These are phyloP conservation scores for Mortierella hygrophila DNA, from an alignment of 192 early-diverging fungal genomes.

Conservation along the genomic window DNA sequence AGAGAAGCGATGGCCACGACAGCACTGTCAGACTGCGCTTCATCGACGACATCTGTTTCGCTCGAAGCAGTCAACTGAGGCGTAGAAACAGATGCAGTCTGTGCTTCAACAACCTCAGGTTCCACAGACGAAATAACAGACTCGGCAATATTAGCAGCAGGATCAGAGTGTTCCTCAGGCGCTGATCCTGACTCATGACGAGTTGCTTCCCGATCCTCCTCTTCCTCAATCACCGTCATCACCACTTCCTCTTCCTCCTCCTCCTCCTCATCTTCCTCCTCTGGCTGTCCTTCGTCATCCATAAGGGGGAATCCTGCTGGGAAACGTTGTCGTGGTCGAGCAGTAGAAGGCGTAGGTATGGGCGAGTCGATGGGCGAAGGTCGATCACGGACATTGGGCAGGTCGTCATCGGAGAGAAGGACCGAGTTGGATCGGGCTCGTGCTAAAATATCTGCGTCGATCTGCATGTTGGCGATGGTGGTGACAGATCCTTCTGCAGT, in stretches of 20 bases:
- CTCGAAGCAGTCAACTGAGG: neutral
- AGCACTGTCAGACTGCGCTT: neutral
- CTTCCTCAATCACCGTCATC: neutral
- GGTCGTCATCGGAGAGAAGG: slow-evolving; percentile 30
- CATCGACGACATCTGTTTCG: neutral
- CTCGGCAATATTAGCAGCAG: neutral
- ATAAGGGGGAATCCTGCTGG: slow-evolving; percentile 36
- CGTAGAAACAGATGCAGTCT: neutral
- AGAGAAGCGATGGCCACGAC: neutral
- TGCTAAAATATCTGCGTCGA: slow-evolving; percentile 28
- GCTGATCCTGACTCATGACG: neutral
- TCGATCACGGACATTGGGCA: slow-evolving; percentile 1
- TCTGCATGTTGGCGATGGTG: slow-evolving; percentile 39
- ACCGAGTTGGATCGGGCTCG: slow-evolving; percentile 35
- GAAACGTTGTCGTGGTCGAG: slow-evolving; percentile 44
- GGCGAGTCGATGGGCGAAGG: slow-evolving; percentile 48
- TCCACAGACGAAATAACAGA: neutral
- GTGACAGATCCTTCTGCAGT: slow-evolving; percentile 24
- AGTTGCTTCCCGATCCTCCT: neutral
- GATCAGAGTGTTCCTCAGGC: neutral
- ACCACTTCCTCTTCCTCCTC: neutral
- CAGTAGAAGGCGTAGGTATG: slow-evolving; percentile 52
- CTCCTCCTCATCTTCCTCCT: slow-evolving; percentile 18
- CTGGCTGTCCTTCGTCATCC: slow-evolving; percentile 14
- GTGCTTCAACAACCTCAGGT: neutral